phyloP scores from a whole-genome alignment of 75 land plant genomes.

The Selaginella tamariscina region DNA sequence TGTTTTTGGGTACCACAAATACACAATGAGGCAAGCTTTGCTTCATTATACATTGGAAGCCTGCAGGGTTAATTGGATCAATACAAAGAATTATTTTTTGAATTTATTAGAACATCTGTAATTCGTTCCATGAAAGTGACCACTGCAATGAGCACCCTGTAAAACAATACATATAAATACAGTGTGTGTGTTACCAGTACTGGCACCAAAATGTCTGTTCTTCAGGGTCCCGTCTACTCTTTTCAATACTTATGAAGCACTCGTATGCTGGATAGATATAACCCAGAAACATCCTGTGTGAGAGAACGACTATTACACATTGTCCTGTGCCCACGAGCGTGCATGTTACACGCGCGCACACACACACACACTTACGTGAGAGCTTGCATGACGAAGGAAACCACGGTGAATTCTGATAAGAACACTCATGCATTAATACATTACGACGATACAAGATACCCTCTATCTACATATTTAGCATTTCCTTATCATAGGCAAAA shows the following conservation, averaged over 20 bases:
- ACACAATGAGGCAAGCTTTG: conserved; percentile 60
- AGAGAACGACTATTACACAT: not conserved
- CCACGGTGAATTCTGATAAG: no score
- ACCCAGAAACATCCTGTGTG: not conserved
- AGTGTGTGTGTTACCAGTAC: conserved; percentile 29
- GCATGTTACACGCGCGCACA: no score
- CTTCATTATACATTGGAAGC: conserved; percentile 75
- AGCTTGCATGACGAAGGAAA: not conserved
- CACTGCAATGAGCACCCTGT: conserved; percentile 78
- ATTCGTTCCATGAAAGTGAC: conserved; percentile 69
- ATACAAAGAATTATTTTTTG: no score
- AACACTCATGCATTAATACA: no score
- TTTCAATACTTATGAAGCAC: conserved; percentile 29
- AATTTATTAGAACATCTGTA: conserved; percentile 64
- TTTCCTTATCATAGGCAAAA: no score
- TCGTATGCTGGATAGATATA: conserved; percentile 46
- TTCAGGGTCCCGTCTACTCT: conserved; percentile 30
- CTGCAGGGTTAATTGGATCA: conserved; percentile 29
- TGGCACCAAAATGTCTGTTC: conserved; percentile 45
- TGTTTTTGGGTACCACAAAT: conserved; percentile 68
- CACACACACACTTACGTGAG: not conserved
- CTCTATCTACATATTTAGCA: no score
- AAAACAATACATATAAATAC: conserved; percentile 9
- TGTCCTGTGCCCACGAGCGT: no score
- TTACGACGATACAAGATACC: no score